Evolutionary conservation across 2,329 filamentous ascomycete genomes (phyloP).

Genomic region (Neopestalotiopsis rosae): DNA sequence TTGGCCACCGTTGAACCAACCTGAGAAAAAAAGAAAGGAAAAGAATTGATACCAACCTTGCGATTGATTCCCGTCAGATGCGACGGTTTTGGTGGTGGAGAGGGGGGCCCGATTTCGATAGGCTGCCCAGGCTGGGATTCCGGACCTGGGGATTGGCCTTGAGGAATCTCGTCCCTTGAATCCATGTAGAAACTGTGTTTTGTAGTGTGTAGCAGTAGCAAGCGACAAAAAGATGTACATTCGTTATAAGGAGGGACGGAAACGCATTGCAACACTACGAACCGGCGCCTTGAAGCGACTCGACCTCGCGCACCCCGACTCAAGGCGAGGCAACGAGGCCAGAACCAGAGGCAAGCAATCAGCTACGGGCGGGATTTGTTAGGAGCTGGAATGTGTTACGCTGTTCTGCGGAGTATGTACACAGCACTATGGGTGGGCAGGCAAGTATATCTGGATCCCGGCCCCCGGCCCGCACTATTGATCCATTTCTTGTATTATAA

Average conservation of each 20-base stretch:
- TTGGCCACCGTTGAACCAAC: conserved; percentile 15
- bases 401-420: not conserved
- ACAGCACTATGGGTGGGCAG: no score
- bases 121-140: not conserved
- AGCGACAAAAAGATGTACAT: not conserved
- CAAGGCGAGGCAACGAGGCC: conserved; percentile 1
- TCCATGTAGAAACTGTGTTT: not conserved
- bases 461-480: conserved; percentile 9
- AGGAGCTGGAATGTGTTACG: not conserved
- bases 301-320: conserved; percentile 3
- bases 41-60: conserved; percentile 8
- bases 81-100: not conserved
- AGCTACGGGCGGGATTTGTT: not conserved
- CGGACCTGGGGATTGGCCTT: not conserved
- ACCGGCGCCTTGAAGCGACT: not conserved
- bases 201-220: no score
- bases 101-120: not conserved
- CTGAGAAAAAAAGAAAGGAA: conserved; percentile 1
- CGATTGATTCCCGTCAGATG: conserved; percentile 11
- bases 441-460: not conserved
- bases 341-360: not conserved
- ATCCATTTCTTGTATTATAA: not conserved
- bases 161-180: not conserved
- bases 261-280: conserved; percentile 1
- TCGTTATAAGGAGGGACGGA: not conserved